Conservation (phyloP, 441 rosid species). For the Viola pubescens region DNA sequence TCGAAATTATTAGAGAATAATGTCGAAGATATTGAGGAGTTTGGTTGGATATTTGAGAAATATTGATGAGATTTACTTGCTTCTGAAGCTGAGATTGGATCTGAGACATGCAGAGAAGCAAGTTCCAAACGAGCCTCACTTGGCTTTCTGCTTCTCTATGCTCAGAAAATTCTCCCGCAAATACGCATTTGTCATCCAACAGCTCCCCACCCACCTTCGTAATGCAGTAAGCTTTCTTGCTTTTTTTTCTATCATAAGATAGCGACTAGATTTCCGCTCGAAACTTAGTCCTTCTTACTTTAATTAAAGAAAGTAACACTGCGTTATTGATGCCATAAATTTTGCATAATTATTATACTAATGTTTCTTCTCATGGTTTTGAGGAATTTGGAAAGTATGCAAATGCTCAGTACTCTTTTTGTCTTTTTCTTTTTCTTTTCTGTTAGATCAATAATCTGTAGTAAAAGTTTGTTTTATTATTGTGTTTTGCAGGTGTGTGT, state of each 20-base stretch:
- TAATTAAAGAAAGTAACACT: too few relatives aligned
- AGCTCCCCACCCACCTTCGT: conserved; percentile 66
- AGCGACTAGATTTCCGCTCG: too few relatives aligned
- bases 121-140: conserved; percentile 85
- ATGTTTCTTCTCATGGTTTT: too few relatives aligned
- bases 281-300: too few relatives aligned
- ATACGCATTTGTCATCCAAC: conserved; percentile 80
- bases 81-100: conserved; percentile 77
- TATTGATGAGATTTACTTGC: conserved; percentile 75
- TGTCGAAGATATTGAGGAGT: conserved; percentile 46
- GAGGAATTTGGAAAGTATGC: too few relatives aligned
- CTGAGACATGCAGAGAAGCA: conserved; percentile 66
- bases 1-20: too few relatives aligned
- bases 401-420: neutral
- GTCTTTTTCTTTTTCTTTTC: too few relatives aligned
- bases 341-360: too few relatives aligned
- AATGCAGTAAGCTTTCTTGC: conserved; percentile 57
- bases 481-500: conserved; percentile 65
- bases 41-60: conserved; percentile 55
- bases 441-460: too few relatives aligned
- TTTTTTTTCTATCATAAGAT: too few relatives aligned
- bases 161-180: conserved; percentile 87
- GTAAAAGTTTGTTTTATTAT: too few relatives aligned
- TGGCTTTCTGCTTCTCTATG: conserved; percentile 86
- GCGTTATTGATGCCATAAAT: too few relatives aligned